Conservation (phyloP, 2,329 filamentous ascomycete genomes). For the Botrytis deweyae region DNA sequence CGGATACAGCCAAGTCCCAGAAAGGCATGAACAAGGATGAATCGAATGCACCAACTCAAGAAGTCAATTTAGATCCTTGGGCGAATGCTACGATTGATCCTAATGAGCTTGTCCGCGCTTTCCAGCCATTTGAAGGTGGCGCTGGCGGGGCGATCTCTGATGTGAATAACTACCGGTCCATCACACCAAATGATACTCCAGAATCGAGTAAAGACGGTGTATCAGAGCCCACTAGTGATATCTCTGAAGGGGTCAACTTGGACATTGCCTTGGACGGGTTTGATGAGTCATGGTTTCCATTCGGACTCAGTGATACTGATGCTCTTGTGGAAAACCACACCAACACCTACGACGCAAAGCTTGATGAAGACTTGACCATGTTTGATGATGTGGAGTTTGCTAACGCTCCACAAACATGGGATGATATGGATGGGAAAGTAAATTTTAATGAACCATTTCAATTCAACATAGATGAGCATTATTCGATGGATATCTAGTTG, state of each 20-base stretch:
- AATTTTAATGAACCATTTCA: conserved; percentile 55
- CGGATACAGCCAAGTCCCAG: conserved; percentile 31
- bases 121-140: conserved; percentile 45
- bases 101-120: conserved; percentile 47
- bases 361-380: conserved; percentile 34
- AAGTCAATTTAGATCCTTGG: conserved; percentile 39
- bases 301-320: conserved; percentile 45
- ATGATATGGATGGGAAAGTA: conserved; percentile 46
- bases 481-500: conserved; percentile 43
- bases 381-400: conserved; percentile 33
- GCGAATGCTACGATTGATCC: conserved; percentile 53
- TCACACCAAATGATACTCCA: conserved; percentile 63
- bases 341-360: conserved; percentile 40
- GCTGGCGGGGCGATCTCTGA: conserved; percentile 53
- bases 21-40: conserved; percentile 32
- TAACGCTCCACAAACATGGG: conserved; percentile 44
- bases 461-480: conserved; percentile 48
- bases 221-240: conserved; percentile 62
- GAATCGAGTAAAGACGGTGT: conserved; percentile 61
- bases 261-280: conserved; percentile 51
- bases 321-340: conserved; percentile 32
- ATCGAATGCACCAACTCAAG: conserved; percentile 35
- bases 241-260: conserved; percentile 53
- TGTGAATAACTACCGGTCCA: conserved; percentile 52
- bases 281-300: conserved; percentile 46